Percentiles rank a stretch among this genome's conserved stretches.
Evolutionary conservation across 1,284 basidiomycete species (phyloP).

Genomic region (Ceratobasidium sp.): DNA sequence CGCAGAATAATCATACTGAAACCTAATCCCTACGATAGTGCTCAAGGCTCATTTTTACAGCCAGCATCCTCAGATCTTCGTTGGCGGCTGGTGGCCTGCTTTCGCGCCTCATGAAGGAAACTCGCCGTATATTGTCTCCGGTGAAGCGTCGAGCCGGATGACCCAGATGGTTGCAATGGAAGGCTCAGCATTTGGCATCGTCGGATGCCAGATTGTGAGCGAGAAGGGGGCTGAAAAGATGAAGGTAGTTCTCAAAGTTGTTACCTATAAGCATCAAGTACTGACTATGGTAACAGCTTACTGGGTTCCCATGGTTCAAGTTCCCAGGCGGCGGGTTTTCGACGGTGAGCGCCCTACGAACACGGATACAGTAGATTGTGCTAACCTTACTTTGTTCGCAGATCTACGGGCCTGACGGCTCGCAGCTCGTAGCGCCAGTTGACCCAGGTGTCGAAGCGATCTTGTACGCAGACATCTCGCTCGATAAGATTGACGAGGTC

Average conservation of each 20-base stretch:
- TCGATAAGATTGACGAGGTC: slow-evolving; percentile 20
- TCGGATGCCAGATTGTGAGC: slow-evolving; percentile 17
- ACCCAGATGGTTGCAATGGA: slow-evolving; percentile 31
- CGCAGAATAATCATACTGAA: not conserved
- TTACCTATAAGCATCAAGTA: not conserved
- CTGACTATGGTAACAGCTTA: not conserved
- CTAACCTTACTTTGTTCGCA: not conserved
- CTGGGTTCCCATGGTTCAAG: slow-evolving; percentile 25
- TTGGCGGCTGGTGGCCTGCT: slow-evolving; percentile 23
- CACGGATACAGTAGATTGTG: not conserved
- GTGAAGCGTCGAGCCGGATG: slow-evolving; percentile 23
- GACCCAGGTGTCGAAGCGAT: slow-evolving; percentile 23
- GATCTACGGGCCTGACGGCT: slow-evolving; percentile 21
- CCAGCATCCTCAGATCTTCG: slow-evolving; percentile 25
- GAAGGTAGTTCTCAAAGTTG: not conserved
- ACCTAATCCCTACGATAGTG: not conserved
- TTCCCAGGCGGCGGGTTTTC: slow-evolving; percentile 29
- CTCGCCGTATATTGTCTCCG: slow-evolving; percentile 21
- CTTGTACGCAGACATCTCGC: slow-evolving; percentile 22
- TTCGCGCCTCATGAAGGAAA: slow-evolving; percentile 13
- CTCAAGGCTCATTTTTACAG: slow-evolving; percentile 27
- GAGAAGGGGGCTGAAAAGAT: slow-evolving; percentile 19
- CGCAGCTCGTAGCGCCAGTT: slow-evolving; percentile 18
- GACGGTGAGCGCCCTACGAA: not conserved
- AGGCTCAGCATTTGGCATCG: slow-evolving; percentile 22